Conservation (phyloP, 2,329 filamentous ascomycete genomes). For the Aspergillus oerlinghausenensis region DNA sequence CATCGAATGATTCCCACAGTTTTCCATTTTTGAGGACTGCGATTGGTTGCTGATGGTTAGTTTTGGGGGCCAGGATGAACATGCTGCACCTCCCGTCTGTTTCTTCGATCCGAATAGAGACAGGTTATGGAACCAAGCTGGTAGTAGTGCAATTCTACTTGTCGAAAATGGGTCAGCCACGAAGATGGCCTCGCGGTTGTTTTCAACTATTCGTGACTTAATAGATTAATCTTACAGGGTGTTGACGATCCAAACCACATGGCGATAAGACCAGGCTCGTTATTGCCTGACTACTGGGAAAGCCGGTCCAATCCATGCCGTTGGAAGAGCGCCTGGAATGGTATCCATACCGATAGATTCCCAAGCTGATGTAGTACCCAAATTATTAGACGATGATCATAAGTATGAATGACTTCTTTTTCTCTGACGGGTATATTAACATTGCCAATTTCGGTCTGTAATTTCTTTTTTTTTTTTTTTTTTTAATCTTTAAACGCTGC, state of each 20-base stretch:
- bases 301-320: neutral
- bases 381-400: neutral
- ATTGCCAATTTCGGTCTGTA: neutral
- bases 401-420: neutral
- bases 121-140: neutral
- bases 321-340: neutral
- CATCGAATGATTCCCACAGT: neutral
- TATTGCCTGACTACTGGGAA: neutral
- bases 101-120: constrained; percentile 10
- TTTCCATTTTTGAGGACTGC: neutral
- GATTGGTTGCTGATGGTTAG: constrained; percentile 2
- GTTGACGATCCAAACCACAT: constrained; percentile 18
- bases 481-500: neutral
- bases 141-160: neutral
- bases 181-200: neutral
- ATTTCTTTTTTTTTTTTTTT: neutral
- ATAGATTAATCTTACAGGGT: neutral
- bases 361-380: neutral
- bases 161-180: neutral
- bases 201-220: neutral
- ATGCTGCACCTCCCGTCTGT: neutral
- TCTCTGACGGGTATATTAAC: neutral
- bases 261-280: constrained; percentile 13
- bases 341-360: neutral
- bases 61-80: constrained; percentile 13